A percentile compares a stretch with the other conserved stretches of the same genome.
These are phyloP conservation scores for Cyberlindnera veronae DNA, from an alignment of 805 yeast genomes.

Conservation along the genomic window DNA sequence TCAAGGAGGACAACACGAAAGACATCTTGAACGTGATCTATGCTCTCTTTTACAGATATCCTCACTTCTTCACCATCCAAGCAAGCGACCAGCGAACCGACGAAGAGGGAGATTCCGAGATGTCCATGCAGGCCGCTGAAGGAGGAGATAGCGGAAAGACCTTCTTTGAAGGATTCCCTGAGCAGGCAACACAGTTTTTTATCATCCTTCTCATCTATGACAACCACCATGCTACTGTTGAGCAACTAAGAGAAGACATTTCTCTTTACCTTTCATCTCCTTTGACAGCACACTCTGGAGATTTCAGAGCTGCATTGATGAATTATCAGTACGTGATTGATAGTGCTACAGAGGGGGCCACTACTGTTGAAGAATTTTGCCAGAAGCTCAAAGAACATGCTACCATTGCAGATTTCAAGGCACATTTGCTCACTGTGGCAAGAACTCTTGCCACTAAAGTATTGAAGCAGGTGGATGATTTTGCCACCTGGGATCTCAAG, in stretches of 20 bases:
- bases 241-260: slow-evolving; percentile 7
- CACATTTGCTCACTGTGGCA: slow-evolving; percentile 6
- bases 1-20: slow-evolving; percentile 1
- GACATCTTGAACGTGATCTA: slow-evolving; percentile 6
- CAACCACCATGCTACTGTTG: neutral
- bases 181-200: slow-evolving; percentile 12
- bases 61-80: slow-evolving; percentile 4
- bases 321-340: neutral
- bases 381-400: neutral
- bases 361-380: slow-evolving; percentile 3
- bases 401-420: slow-evolving; percentile 3
- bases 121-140: neutral
- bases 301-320: slow-evolving; percentile 8
- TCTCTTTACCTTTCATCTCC: neutral
- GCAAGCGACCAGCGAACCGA: neutral
- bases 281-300: slow-evolving; percentile 1
- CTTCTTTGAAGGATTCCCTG: slow-evolving; percentile 13
- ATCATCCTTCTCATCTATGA: slow-evolving; percentile 11
- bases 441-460: slow-evolving; percentile 8
- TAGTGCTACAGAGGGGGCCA: neutral
- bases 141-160: neutral
- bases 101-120: neutral
- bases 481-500: slow-evolving; percentile 5
- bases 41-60: slow-evolving; percentile 10
- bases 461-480: slow-evolving; percentile 1